These are phyloP conservation scores for Rhizopogon vesiculosus DNA, from an alignment of 768 basidiomycete genomes.

Conservation along the genomic window DNA sequence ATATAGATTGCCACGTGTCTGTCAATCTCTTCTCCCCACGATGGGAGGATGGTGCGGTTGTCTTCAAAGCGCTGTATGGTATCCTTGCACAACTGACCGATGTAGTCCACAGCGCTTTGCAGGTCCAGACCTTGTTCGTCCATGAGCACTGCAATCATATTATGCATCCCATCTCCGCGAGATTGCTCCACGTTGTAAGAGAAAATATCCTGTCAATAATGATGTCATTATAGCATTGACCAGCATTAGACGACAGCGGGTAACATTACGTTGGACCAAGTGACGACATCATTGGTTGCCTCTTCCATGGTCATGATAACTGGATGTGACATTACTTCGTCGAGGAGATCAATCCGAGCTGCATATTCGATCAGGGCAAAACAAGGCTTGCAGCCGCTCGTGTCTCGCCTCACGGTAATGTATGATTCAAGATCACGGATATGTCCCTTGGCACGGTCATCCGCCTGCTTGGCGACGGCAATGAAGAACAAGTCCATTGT, in stretches of 20 bases:
- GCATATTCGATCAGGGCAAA: not conserved
- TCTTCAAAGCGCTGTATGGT: conserved; percentile 49
- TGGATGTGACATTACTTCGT: conserved; percentile 39
- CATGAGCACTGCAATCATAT: conserved; percentile 73
- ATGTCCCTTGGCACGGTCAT: conserved; percentile 32
- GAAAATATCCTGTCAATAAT: conserved; percentile 53
- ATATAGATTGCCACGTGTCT: conserved; percentile 54
- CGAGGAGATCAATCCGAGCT: conserved; percentile 1
- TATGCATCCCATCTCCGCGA: conserved; percentile 55
- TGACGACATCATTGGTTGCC: conserved; percentile 47
- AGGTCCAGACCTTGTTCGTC: conserved; percentile 49
- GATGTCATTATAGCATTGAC: not conserved
- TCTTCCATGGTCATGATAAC: conserved; percentile 40
- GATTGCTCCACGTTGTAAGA: conserved; percentile 77
- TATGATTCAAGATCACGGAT: conserved; percentile 50
- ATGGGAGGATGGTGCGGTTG: conserved; percentile 46
- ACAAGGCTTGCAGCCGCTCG: conserved; percentile 42
- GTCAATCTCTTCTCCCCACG: conserved; percentile 60
- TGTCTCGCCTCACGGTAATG: conserved; percentile 47
- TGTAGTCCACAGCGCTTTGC: conserved; percentile 59
- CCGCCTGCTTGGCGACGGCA: conserved; percentile 40
- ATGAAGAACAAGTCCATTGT: conserved; percentile 38
- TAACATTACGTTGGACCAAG: conserved; percentile 38
- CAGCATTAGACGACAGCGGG: not conserved
- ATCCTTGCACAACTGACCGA: conserved; percentile 56